phyloP scores from a whole-genome alignment of 306 rosid genomes.

The Rosa multiflora region DNA sequence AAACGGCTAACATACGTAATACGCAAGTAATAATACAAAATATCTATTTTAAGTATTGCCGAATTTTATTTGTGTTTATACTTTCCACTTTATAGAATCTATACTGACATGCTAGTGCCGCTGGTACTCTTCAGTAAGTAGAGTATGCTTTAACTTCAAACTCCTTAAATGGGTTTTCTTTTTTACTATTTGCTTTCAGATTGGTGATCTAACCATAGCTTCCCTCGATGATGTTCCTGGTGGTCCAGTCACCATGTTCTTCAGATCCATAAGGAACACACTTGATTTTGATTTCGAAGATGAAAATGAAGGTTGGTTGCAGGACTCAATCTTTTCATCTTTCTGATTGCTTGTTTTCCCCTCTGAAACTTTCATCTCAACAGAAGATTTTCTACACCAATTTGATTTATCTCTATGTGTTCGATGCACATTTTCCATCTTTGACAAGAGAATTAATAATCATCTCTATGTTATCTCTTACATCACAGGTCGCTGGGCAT shows the following conservation, averaged over 20 bases:
- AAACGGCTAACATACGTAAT: neutral
- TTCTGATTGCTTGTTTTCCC: slow-evolving; percentile 3
- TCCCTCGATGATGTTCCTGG: slow-evolving; percentile 89
- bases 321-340: slow-evolving; percentile 6
- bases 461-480: slow-evolving; percentile 24
- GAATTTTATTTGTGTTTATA: neutral
- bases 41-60: neutral
- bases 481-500: slow-evolving; percentile 83
- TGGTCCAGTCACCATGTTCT: slow-evolving; percentile 76
- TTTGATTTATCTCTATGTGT: slow-evolving; percentile 13
- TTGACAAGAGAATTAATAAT: slow-evolving; percentile 13
- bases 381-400: slow-evolving; percentile 14
- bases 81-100: neutral
- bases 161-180: slow-evolving; percentile 4
- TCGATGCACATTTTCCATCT: slow-evolving; percentile 11
- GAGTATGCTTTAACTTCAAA: neutral
- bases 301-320: slow-evolving; percentile 79
- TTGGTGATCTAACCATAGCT: slow-evolving; percentile 72
- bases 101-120: neutral
- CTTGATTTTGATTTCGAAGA: slow-evolving; percentile 98
- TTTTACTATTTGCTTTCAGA: slow-evolving; percentile 43
- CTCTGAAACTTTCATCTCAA: neutral
- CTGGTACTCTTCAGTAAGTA: neutral
- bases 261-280: slow-evolving; percentile 83
- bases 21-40: neutral